Evolutionary conservation across 225 moss, liverwort and hornwort species (phyloP), one percentile per base, ranked within the genome.

Genomic region (Ulota crispa): DNA sequence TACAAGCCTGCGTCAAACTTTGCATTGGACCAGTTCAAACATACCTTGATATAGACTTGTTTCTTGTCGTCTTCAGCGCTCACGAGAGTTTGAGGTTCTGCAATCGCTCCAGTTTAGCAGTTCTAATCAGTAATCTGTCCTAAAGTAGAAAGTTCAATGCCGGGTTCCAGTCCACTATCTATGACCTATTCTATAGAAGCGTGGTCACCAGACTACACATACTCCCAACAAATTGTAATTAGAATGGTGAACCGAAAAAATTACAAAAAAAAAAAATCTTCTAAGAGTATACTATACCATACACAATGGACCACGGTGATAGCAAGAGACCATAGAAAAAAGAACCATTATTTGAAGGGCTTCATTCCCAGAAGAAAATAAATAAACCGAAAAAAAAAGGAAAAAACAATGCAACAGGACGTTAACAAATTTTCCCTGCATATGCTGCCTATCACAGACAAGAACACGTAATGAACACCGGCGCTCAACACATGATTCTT

Each of bases 21-120:
- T 12, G 18, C 1, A 10, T 21, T 10, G 15, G 15, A 4, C 16
- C 26, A 8, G 2, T 26, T 19, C 20, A 0, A 66, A 57, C 47
- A 61, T 10, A 86, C 86, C 86, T 79, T 86, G 8, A 0, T 0
- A 75, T 79, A 86, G 4, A 86, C 86, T 45, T 6, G 21, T 62
- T 27, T 43, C 45, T 55, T 63, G 9, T 55, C 79, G 30, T 82
- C 79, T 7, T 70, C 82, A 10, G 75, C 75, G 19, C 4, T 64
- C 21, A 73, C 78, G 9, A 1, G 7, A 36, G 62, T 68, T 28
- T 68, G 82, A 26, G 82, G 73, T 32, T 85, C 85, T 85, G 73
- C 24, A 73, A 37, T 23, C n/a, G n/a, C 37, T 30, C 66, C 52
- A 8, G 39, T 50, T 24, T 0, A 34, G 34, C 32, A 34, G 26